Conservation (phyloP, 2,329 filamentous ascomycete genomes). For the Calonectria naviculata region DNA sequence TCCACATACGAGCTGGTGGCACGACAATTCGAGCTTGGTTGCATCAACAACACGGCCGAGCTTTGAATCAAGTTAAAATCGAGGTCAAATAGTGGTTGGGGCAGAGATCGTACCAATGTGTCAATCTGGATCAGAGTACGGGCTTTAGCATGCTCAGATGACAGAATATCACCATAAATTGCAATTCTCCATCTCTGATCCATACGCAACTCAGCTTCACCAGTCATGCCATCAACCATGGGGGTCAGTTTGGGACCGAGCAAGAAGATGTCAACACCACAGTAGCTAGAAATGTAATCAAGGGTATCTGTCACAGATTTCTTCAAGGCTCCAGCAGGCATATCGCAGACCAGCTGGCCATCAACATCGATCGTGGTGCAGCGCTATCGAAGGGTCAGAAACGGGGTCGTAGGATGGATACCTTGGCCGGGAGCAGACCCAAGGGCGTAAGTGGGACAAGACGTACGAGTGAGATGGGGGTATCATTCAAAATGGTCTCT, state of each 20-base stretch:
- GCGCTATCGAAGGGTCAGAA: constrained; percentile 65
- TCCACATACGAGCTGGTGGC: constrained; percentile 93
- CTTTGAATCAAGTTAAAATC: constrained; percentile 51
- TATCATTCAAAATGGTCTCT: constrained; percentile 90
- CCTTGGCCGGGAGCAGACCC: not conserved
- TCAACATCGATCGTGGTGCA: constrained; percentile 95
- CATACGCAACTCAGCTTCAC: constrained; percentile 83
- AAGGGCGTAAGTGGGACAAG: constrained; percentile 14
- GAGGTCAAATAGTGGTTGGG: not conserved
- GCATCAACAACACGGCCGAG: constrained; percentile 81
- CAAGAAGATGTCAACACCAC: constrained; percentile 96
- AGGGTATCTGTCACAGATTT: constrained; percentile 84
- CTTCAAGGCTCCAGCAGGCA: constrained; percentile 74
- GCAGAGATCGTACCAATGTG: constrained; percentile 72
- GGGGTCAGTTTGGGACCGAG: constrained; percentile 89
- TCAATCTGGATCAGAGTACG: constrained; percentile 97
- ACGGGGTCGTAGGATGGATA: not conserved
- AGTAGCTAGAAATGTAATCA: constrained; percentile 87
- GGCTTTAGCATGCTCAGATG: constrained; percentile 96
- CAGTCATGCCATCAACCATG: constrained; percentile 79
- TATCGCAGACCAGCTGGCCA: constrained; percentile 87
- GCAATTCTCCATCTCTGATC: constrained; percentile 93
- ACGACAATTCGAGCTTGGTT: constrained; percentile 83
- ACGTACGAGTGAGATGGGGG: constrained; percentile 90
- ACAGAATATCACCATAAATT: constrained; percentile 96